Evolutionary conservation across 495 filamentous ascomycete species (phyloP).

Genomic region (Achaetomiella virescens): DNA sequence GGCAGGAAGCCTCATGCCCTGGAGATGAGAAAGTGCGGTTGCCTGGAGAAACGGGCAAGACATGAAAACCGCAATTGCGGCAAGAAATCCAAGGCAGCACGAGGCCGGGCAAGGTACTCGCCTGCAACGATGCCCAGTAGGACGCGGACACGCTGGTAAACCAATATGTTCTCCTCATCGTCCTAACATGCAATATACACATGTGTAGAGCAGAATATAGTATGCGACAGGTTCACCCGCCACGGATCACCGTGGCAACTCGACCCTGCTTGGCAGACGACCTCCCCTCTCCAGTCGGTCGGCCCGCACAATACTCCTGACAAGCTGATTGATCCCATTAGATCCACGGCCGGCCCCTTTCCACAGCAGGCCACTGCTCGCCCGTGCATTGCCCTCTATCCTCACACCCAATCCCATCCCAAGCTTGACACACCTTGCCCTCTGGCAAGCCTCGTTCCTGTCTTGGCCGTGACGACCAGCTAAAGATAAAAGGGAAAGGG

Average conservation of each 20-base stretch:
- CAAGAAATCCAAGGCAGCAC: not conserved
- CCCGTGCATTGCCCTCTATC: not conserved
- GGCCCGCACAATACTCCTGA: not conserved
- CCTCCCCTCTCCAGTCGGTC: not conserved
- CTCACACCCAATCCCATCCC: not conserved
- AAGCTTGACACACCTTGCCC: not conserved
- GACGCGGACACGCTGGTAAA: not conserved
- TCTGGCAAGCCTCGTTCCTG: not conserved
- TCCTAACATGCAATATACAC: conserved; percentile 33
- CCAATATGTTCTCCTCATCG: conserved; percentile 13
- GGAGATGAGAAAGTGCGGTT: no score
- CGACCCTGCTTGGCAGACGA: not conserved
- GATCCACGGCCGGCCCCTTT: not conserved
- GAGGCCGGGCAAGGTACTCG: no score
- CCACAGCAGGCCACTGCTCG: not conserved
- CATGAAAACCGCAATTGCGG: not conserved
- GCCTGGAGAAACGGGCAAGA: no score
- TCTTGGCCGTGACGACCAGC: not conserved
- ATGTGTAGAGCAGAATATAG: conserved; percentile 28
- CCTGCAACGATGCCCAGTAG: not conserved
- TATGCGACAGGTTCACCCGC: conserved; percentile 6
- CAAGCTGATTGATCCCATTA: not conserved
- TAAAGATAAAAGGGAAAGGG: not conserved
- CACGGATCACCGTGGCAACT: conserved; percentile 6
- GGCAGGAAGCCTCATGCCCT: no score